A percentile compares a stretch with the other conserved stretches of the same genome.
Evolutionary conservation across 2,329 filamentous ascomycete species (phyloP).

Genomic region (Epichloe sylvatica): DNA sequence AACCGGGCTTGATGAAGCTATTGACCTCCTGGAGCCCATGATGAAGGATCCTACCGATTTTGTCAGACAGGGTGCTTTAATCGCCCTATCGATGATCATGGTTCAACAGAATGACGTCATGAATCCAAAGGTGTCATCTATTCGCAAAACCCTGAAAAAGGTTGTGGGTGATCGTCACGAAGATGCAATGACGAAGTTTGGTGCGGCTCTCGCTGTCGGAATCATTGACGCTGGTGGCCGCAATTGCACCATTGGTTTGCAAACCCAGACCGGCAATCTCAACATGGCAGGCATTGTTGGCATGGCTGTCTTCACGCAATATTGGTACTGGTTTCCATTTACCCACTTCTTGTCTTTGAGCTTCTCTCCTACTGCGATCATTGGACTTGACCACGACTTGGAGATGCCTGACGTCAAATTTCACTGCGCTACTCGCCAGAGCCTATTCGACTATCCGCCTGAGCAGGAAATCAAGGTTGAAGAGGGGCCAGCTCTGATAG

Average conservation of each 20-base stretch:
- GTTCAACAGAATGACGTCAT: conserved; percentile 98
- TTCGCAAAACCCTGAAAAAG: conserved; percentile 89
- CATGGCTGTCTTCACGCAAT: conserved; percentile 96
- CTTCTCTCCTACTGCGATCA: conserved; percentile 93
- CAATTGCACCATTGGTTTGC: conserved; percentile 94
- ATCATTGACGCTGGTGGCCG: conserved; percentile 97
- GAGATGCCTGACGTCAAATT: conserved; percentile 92
- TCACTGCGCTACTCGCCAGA: conserved; percentile 85
- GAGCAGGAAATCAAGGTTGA: conserved; percentile 92
- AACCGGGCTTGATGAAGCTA: conserved; percentile 88
- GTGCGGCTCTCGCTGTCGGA: conserved; percentile 80
- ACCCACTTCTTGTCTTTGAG: conserved; percentile 93
- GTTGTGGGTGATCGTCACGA: conserved; percentile 90
- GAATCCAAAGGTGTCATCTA: conserved; percentile 88
- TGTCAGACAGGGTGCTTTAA: conserved; percentile 88
- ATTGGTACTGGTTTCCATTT: conserved; percentile 99
- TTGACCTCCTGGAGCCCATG: conserved; percentile 95
- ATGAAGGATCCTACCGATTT: conserved; percentile 99
- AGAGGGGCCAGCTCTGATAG: conserved; percentile 84
- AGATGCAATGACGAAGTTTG: conserved; percentile 99
- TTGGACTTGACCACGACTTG: conserved; percentile 84
- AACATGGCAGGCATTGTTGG: conserved; percentile 98
- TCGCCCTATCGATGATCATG: conserved; percentile 93
- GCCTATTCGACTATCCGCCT: conserved; percentile 93
- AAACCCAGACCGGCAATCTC: conserved; percentile 94